These are phyloP conservation scores for Fusarium sp. DNA, from an alignment of 2,329 filamentous ascomycete species.

Conservation along the genomic window DNA sequence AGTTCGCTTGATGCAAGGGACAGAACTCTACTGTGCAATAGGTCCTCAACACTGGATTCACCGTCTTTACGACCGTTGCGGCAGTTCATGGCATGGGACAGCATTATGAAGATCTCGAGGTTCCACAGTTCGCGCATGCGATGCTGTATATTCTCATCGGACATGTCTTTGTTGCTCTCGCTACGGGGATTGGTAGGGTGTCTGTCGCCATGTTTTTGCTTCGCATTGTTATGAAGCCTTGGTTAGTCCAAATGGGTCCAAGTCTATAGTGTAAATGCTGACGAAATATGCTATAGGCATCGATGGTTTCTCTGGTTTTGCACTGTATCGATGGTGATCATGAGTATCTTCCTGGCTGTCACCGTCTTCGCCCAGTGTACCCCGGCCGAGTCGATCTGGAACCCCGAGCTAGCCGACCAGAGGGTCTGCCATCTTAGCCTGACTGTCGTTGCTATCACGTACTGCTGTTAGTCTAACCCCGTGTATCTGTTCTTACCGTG, in stretches of 20 bases:
- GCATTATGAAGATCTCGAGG: neutral
- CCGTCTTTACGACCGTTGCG: neutral
- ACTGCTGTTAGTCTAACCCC: neutral
- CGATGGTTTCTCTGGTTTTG: neutral
- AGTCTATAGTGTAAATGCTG: neutral
- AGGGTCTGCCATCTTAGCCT: neutral
- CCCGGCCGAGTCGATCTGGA: neutral
- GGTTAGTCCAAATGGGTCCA: neutral
- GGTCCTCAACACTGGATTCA: neutral
- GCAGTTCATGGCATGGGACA: neutral
- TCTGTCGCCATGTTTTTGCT: neutral
- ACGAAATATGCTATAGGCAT: neutral
- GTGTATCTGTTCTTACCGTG: fast-evolving
- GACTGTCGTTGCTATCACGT: neutral
- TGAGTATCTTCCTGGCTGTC: neutral
- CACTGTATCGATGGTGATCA: neutral
- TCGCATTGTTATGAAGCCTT: neutral
- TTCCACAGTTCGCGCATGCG: neutral
- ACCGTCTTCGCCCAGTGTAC: neutral
- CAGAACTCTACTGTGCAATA: neutral
- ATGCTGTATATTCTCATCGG: neutral
- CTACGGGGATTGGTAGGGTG: neutral
- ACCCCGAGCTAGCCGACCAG: neutral
- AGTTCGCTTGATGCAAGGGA: neutral
- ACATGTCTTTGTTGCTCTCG: neutral